Evolutionary conservation across 2,329 filamentous ascomycete genomes (phyloP).

Genomic region (Talaromyces sp.): DNA sequence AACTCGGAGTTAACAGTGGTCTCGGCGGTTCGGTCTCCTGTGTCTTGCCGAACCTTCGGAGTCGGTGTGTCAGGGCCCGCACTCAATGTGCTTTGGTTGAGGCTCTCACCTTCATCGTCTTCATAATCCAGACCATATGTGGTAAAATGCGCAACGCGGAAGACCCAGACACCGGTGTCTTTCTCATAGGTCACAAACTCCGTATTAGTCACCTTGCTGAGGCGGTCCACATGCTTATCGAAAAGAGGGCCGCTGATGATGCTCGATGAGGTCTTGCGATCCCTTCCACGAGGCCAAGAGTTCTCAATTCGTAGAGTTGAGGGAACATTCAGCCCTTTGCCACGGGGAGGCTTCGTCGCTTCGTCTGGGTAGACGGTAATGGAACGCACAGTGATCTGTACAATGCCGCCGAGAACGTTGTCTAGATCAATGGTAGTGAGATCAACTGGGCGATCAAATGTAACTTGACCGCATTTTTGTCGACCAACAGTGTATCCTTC

Average conservation of each 20-base stretch:
- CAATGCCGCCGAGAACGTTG: constrained; percentile 72
- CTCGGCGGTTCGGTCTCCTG: constrained; percentile 25
- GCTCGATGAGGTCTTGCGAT: constrained; percentile 54
- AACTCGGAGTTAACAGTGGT: constrained; percentile 36
- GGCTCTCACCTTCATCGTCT: constrained; percentile 54
- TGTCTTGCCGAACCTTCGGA: constrained; percentile 37
- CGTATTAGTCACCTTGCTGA: constrained; percentile 76
- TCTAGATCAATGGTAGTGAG: constrained; percentile 75
- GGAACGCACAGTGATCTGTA: constrained; percentile 70
- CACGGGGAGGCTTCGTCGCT: constrained; percentile 74
- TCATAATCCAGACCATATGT: constrained; percentile 85
- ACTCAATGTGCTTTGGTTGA: constrained; percentile 52
- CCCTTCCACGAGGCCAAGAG: constrained; percentile 77
- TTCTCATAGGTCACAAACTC: constrained; percentile 76
- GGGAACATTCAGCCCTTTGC: constrained; percentile 88
- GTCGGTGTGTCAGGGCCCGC: constrained; percentile 50
- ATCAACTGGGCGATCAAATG: constrained; percentile 79
- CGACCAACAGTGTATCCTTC: constrained; percentile 77
- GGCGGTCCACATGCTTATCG: constrained; percentile 74
- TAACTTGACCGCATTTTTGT: constrained; percentile 73
- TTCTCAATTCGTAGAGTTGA: constrained; percentile 85
- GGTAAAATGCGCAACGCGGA: constrained; percentile 93
- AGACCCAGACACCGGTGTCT: constrained; percentile 81
- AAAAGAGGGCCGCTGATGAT: constrained; percentile 64
- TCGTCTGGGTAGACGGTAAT: constrained; percentile 82